phyloP scores from a whole-genome alignment of 2,329 filamentous ascomycete species.

The Aspergillus sp. region DNA sequence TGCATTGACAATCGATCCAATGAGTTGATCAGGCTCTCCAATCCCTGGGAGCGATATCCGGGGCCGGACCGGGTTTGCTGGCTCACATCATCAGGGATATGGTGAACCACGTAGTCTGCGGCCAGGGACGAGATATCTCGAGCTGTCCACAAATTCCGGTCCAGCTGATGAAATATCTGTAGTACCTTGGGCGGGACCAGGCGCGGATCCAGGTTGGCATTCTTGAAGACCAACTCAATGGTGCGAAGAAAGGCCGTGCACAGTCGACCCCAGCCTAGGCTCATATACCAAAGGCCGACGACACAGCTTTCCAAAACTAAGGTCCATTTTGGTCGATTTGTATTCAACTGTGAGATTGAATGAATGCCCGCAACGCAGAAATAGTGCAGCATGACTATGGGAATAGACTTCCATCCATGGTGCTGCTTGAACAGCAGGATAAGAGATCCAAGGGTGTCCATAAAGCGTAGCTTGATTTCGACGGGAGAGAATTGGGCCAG shows the following conservation, averaged over 20 bases:
- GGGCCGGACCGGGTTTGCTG: background rate
- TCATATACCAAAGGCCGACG: constrained; percentile 25
- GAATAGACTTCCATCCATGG: constrained; percentile 23
- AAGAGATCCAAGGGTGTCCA: constrained; percentile 20
- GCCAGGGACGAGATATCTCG: constrained; percentile 18
- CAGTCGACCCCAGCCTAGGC: constrained; percentile 23
- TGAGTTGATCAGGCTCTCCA: background rate
- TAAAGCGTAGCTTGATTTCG: constrained; percentile 10
- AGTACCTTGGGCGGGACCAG: constrained; percentile 16
- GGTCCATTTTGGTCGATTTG: constrained; percentile 18
- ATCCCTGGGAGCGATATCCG: background rate
- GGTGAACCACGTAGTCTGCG: constrained; percentile 22
- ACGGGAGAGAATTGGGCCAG: constrained; percentile 9
- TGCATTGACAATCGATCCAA: background rate
- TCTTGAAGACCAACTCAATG: constrained; percentile 19
- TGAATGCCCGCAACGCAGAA: constrained; percentile 22
- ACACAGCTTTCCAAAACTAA: constrained; percentile 22
- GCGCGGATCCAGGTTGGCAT: constrained; percentile 8
- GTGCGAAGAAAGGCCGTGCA: constrained; percentile 24
- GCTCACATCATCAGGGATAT: constrained; percentile 2
- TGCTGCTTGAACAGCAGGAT: constrained; percentile 18
- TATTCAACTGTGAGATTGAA: constrained; percentile 14
- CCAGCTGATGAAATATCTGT: constrained; percentile 16
- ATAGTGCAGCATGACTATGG: constrained; percentile 25
- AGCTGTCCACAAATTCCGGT: constrained; percentile 17